These are phyloP conservation scores for Suhomyces panamericanus DNA, from an alignment of 1,139 yeast species.

Conservation along the genomic window DNA sequence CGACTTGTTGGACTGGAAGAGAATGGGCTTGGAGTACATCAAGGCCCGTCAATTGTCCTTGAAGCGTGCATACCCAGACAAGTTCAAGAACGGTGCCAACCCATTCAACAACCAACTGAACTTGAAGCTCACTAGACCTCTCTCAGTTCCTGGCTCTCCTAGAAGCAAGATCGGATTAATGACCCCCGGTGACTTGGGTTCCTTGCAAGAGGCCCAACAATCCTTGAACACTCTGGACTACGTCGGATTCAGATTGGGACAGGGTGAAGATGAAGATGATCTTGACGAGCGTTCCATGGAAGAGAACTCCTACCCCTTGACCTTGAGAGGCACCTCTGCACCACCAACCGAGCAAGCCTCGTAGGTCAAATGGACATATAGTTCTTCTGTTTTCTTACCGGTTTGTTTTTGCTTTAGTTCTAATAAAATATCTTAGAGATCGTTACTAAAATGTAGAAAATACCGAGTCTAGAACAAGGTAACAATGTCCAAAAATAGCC, in stretches of 20 bases:
- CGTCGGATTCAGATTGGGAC: conserved; percentile 72
- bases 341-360: conserved; percentile 31
- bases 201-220: conserved; percentile 84
- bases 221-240: conserved; percentile 78
- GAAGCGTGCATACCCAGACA: conserved; percentile 91
- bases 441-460: background rate
- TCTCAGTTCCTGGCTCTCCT: conserved; percentile 96
- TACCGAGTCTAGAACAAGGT: too few species aligned
- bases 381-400: background rate
- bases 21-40: conserved; percentile 95
- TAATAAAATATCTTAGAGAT: conserved; percentile 2
- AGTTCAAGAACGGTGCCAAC: conserved; percentile 62
- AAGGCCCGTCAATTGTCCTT: conserved; percentile 92
- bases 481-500: too few species aligned
- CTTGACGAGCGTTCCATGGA: conserved; percentile 50
- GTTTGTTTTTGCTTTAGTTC: conserved; percentile 1
- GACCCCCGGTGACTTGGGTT: conserved; percentile 99
- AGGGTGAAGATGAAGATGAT: conserved; percentile 37
- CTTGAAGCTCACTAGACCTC: conserved; percentile 83
- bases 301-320: conserved; percentile 43
- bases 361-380: background rate
- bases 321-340: conserved; percentile 47
- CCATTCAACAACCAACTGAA: conserved; percentile 57
- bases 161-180: conserved; percentile 60
- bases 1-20: conserved; percentile 93